Evolutionary conservation across 768 basidiomycete genomes (phyloP).

Genomic region (Boletus vermiculosoides): DNA sequence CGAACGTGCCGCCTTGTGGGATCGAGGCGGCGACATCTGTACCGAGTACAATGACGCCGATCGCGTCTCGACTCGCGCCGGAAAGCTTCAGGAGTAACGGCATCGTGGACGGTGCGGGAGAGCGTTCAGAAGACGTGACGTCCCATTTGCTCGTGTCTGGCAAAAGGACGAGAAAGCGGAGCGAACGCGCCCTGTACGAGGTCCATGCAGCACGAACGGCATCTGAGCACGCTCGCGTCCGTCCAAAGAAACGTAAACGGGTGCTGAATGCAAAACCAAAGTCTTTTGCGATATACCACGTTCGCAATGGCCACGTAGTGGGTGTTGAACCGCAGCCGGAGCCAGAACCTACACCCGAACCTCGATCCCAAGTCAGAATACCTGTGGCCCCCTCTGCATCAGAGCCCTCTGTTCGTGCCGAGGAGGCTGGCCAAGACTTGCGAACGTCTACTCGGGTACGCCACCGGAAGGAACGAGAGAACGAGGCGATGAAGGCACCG

Average conservation of each 20-base stretch:
- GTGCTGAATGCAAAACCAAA: background rate
- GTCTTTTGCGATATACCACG: constrained; percentile 3
- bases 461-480: background rate
- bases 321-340: background rate
- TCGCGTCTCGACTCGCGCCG: background rate
- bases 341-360: background rate
- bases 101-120: background rate
- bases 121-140: background rate
- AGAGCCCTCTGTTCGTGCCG: background rate
- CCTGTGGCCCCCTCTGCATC: background rate
- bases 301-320: constrained; percentile 20
- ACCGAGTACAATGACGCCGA: background rate
- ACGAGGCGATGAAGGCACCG: background rate
- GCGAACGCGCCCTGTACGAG: background rate
- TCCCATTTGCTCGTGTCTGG: background rate
- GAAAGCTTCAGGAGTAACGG: background rate
- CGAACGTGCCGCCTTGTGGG: background rate
- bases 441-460: background rate
- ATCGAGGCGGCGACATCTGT: background rate
- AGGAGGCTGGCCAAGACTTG: background rate
- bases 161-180: constrained; percentile 3
- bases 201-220: background rate
- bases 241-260: background rate
- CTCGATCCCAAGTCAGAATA: background rate
- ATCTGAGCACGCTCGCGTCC: background rate